phyloP scores from a whole-genome alignment of 768 basidiomycete genomes.

The Panellus pusillus region DNA sequence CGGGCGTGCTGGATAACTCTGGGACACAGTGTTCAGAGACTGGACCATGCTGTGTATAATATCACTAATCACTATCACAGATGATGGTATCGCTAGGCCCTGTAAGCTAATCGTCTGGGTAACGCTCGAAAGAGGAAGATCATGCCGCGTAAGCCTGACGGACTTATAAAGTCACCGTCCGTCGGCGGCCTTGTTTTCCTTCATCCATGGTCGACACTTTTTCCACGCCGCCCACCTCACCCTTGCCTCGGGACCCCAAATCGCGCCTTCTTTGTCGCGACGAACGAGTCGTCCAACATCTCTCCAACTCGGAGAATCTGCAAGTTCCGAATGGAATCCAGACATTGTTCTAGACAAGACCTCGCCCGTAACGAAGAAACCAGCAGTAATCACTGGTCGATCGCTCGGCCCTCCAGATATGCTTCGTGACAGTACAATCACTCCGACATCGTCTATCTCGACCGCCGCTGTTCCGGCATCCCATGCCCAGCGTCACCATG shows the following conservation, averaged over 20 bases:
- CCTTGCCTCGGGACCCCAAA: constrained; percentile 18
- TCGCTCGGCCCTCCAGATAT: constrained; percentile 16
- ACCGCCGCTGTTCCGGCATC: constrained; percentile 17
- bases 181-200: neutral
- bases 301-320: constrained; percentile 41
- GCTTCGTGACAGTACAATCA: constrained; percentile 25
- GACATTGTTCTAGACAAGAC: constrained; percentile 44
- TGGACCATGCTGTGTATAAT: too few relatives aligned
- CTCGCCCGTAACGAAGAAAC: constrained; percentile 33
- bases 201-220: constrained; percentile 14
- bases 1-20: too few relatives aligned
- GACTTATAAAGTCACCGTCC: too few relatives aligned
- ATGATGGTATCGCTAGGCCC: neutral
- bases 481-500: constrained; percentile 24
- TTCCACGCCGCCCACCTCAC: constrained; percentile 18
- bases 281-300: constrained; percentile 45
- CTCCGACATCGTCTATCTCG: constrained; percentile 24
- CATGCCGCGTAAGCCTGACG: too few relatives aligned
- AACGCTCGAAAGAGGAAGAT: neutral
- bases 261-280: constrained; percentile 40
- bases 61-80: too few relatives aligned
- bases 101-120: neutral
- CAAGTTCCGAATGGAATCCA: constrained; percentile 37
- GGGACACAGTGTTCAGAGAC: too few relatives aligned
- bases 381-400: constrained; percentile 13